phyloP scores from a whole-genome alignment of 305 asterid species.

The Stenogyne calaminthoides region DNA sequence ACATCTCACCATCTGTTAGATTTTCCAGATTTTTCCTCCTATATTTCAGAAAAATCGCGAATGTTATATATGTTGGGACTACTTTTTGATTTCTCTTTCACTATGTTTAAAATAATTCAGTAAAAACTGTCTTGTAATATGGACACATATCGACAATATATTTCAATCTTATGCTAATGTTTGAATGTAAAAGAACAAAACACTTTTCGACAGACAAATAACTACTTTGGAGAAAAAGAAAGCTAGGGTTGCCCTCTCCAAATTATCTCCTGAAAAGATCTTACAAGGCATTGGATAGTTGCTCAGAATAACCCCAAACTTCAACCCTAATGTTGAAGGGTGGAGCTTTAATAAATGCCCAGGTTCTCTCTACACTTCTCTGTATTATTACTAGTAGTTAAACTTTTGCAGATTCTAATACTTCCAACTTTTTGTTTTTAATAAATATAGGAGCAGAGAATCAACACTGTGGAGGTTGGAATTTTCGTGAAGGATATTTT shows the following conservation, averaged over 20 bases:
- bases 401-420: background rate
- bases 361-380: constrained; percentile 51
- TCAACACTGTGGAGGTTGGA: constrained; percentile 90
- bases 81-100: background rate
- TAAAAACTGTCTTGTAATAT: background rate
- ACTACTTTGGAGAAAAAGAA: constrained; percentile 75
- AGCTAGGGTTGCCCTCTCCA: constrained; percentile 64
- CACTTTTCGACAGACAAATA: constrained; percentile 48
- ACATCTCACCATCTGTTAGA: background rate
- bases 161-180: background rate
- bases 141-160: background rate
- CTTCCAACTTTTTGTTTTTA: background rate
- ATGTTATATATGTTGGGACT: background rate
- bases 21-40: background rate
- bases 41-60: background rate
- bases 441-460: constrained; percentile 53
- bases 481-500: constrained; percentile 65
- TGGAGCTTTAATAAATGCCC: constrained; percentile 82
- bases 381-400: background rate
- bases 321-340: constrained; percentile 56
- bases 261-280: constrained; percentile 74
- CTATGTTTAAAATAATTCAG: background rate
- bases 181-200: constrained; percentile 23
- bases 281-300: constrained; percentile 74
- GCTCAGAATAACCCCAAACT: constrained; percentile 63